Percentiles rank a stretch among this genome's conserved stretches.
Evolutionary conservation across 768 basidiomycete genomes (phyloP).

Genomic region (Hebeloma cylindrosporum): DNA sequence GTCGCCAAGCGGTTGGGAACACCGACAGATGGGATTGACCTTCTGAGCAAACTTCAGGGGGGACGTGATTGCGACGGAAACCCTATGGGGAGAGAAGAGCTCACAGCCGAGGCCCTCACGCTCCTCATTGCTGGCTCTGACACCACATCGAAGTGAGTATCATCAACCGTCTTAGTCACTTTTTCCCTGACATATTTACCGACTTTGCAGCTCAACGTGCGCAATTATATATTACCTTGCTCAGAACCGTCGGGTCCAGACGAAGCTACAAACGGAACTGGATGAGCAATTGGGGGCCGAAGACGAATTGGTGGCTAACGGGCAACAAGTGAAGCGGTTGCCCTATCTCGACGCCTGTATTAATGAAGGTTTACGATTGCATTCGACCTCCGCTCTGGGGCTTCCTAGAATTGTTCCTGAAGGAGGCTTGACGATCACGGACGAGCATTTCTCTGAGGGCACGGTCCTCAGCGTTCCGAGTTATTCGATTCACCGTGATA

Average conservation of each 20-base stretch:
- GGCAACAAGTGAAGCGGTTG: conserved; percentile 68
- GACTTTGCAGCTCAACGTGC: conserved; percentile 68
- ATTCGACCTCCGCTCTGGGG: conserved; percentile 82
- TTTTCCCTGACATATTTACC: conserved; percentile 5
- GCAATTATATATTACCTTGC: conserved; percentile 88
- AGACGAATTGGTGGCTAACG: conserved; percentile 62
- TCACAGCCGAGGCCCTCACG: conserved; percentile 87
- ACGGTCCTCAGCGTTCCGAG: conserved; percentile 77
- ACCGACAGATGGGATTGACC: conserved; percentile 73
- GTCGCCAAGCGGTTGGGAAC: conserved; percentile 73
- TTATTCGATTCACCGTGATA: conserved; percentile 80
- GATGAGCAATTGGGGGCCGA: conserved; percentile 55
- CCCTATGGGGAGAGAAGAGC: conserved; percentile 74
- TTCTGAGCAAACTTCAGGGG: conserved; percentile 77
- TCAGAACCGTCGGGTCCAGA: conserved; percentile 59
- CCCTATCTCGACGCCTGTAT: conserved; percentile 86
- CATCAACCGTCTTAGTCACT: background rate
- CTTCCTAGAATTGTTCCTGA: conserved; percentile 78
- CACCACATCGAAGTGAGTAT: conserved; percentile 89
- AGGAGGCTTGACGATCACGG: conserved; percentile 64
- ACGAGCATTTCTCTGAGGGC: conserved; percentile 67
- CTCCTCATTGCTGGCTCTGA: conserved; percentile 89
- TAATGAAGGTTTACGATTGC: conserved; percentile 81
- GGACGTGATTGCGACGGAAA: conserved; percentile 81
- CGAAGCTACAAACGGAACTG: conserved; percentile 76